Percentiles rank a stretch among this genome's conserved stretches.
phyloP scores from a whole-genome alignment of 768 basidiomycete species.

The Boletellus ananiceps region DNA sequence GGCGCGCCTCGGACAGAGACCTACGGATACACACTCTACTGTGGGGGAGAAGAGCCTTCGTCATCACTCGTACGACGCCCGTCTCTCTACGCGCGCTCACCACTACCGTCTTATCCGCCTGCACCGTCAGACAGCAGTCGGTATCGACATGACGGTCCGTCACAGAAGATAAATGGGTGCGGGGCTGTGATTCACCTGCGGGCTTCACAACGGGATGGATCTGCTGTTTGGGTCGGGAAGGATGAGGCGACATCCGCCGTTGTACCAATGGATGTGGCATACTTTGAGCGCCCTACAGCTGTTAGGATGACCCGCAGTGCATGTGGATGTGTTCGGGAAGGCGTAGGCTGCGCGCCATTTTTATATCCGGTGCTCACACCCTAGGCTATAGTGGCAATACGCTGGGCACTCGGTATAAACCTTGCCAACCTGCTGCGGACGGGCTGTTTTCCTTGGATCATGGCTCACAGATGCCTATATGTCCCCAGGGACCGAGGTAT shows the following conservation, averaged over 20 bases:
- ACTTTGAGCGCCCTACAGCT: conserved; percentile 50
- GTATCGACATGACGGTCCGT: conserved; percentile 4
- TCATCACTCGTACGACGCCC: conserved; percentile 5
- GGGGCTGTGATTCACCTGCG: conserved; percentile 56
- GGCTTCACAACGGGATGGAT: conserved; percentile 49
- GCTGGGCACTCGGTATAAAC: conserved; percentile 57
- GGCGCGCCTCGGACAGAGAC: conserved; percentile 14
- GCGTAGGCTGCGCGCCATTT: conserved; percentile 51
- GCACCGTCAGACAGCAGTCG: conserved; percentile 19
- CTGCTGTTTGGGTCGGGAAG: conserved; percentile 57
- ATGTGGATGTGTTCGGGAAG: conserved; percentile 66
- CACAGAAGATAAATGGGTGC: conserved; percentile 48
- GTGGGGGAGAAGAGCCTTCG: conserved; percentile 34
- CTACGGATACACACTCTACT: conserved; percentile 37
- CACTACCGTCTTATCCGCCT: conserved; percentile 34
- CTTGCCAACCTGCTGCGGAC: conserved; percentile 54
- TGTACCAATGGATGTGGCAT: conserved; percentile 50
- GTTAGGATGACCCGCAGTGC: conserved; percentile 49
- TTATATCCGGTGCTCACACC: conserved; percentile 9
- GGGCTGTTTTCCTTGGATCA: conserved; percentile 33
- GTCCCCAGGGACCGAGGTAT: conserved; percentile 41
- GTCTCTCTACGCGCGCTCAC: conserved; percentile 31
- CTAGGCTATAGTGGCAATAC: conserved; percentile 58
- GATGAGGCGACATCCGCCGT: conserved; percentile 49
- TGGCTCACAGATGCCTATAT: conserved; percentile 21